Conservation (phyloP, 2,329 filamentous ascomycete genomes). For the Cordyceps fumosorosea region DNA sequence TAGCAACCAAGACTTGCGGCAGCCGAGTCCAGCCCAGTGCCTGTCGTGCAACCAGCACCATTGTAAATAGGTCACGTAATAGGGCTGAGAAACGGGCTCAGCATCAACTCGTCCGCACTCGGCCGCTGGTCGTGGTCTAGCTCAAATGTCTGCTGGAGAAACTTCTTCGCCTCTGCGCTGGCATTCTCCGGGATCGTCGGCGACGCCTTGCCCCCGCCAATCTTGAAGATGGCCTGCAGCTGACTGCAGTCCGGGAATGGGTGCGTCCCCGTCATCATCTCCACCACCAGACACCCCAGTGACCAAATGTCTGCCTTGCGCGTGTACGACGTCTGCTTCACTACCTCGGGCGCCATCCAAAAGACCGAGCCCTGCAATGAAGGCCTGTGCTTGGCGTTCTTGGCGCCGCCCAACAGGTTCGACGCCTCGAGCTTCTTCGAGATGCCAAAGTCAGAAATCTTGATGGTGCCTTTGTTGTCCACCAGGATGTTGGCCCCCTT, state of each 20-base stretch:
- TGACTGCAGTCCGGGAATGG: constrained; percentile 97
- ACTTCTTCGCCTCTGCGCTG: constrained; percentile 74
- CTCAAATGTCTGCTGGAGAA: constrained; percentile 87
- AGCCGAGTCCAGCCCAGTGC: constrained; percentile 5
- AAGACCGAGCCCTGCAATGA: constrained; percentile 96
- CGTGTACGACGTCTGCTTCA: constrained; percentile 95
- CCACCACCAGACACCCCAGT: constrained; percentile 89
- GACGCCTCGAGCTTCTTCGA: constrained; percentile 94
- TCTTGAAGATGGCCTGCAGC: constrained; percentile 97
- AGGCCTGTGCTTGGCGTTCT: constrained; percentile 60
- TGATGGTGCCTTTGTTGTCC: constrained; percentile 97
- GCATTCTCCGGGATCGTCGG: constrained; percentile 85
- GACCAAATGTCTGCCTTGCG: constrained; percentile 99
- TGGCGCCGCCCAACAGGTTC: constrained; percentile 66
- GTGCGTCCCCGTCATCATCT: constrained; percentile 98
- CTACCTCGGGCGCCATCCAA: constrained; percentile 99
- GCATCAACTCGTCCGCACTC: constrained; percentile 82
- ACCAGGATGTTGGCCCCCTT: constrained; percentile 98
- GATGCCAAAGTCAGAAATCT: constrained; percentile 98
- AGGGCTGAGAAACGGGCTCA: constrained; percentile 73
- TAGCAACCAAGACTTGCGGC: not conserved
- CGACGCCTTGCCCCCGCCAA: constrained; percentile 78
- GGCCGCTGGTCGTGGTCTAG: constrained; percentile 90
- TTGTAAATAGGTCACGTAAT: constrained; percentile 44
- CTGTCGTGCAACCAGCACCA: not conserved